Conservation (phyloP, 176 grass and related monocot species). For the Oryza meridionalis region DNA sequence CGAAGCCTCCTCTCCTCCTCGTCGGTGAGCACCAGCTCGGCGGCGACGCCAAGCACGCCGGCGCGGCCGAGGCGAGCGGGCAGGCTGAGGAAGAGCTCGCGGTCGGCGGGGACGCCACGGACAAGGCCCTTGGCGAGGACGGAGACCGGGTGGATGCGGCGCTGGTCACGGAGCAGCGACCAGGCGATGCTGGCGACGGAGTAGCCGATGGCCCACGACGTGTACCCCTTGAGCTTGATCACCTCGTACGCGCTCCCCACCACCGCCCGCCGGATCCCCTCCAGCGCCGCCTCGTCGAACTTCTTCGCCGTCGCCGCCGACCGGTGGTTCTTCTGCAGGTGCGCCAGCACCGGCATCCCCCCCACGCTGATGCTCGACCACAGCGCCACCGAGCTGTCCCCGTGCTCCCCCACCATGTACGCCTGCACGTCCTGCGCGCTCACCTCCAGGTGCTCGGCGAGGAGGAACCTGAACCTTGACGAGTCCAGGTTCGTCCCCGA, state of each 20-base stretch:
- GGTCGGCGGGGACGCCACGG: conserved; percentile 45
- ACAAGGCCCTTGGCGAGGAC: conserved; percentile 51
- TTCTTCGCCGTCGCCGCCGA: background rate
- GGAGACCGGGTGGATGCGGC: conserved; percentile 56
- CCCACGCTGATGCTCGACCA: conserved; percentile 62
- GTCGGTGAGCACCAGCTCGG: conserved; percentile 46
- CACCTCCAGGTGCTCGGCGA: conserved; percentile 56
- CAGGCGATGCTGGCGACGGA: conserved; percentile 53
- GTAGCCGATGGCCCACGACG: conserved; percentile 68
- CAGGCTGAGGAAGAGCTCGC: conserved; percentile 65
- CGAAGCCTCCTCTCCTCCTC: conserved; percentile 39
- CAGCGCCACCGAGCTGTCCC: conserved; percentile 54
- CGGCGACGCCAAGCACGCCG: conserved; percentile 42
- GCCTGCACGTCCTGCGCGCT: conserved; percentile 63
- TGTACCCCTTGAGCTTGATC: conserved; percentile 56
- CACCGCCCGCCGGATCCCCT: conserved; percentile 45
- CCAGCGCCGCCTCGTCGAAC: conserved; percentile 33
- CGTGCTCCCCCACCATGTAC: conserved; percentile 65
- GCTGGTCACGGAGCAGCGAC: conserved; percentile 58
- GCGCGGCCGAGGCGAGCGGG: conserved; percentile 41
- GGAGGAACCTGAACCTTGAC: conserved; percentile 47
- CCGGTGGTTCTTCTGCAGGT: conserved; percentile 37
- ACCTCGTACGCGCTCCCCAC: conserved; percentile 58
- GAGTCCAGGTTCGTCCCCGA: conserved; percentile 66
- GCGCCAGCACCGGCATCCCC: conserved; percentile 52